phyloP scores from a whole-genome alignment of 2,329 filamentous ascomycete species.

The Fusarium virguliforme region DNA sequence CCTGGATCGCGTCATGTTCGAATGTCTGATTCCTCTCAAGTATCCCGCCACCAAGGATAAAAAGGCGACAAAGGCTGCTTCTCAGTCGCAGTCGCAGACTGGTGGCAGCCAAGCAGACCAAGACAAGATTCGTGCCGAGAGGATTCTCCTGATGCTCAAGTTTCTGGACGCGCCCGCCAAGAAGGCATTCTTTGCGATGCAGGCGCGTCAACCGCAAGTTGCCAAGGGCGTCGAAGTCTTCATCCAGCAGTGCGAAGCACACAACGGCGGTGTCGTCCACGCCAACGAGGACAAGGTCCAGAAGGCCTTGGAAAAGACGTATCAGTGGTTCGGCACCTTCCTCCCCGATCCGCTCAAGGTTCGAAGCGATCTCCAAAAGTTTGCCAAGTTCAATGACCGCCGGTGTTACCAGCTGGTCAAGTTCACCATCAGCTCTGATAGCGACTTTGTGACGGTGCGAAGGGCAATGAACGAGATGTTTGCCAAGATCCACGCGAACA shows the following conservation, averaged over 20 bases:
- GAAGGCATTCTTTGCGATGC: constrained; percentile 90
- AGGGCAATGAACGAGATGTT: constrained; percentile 92
- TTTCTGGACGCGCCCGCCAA: constrained; percentile 84
- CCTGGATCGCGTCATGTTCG: constrained; percentile 87
- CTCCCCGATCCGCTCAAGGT: constrained; percentile 83
- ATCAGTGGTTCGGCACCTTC: constrained; percentile 80
- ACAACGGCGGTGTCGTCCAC: constrained; percentile 88
- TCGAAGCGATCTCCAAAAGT: constrained; percentile 86
- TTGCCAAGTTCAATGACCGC: constrained; percentile 91
- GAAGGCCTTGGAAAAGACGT: constrained; percentile 78
- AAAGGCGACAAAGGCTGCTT: constrained; percentile 74
- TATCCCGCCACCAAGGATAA: constrained; percentile 78
- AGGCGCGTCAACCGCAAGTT: constrained; percentile 82
- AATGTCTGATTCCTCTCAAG: constrained; percentile 89
- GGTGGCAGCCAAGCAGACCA: constrained; percentile 71
- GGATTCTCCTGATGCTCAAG: constrained; percentile 86
- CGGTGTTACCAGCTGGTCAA: constrained; percentile 91
- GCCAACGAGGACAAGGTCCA: constrained; percentile 80
- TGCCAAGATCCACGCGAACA: constrained; percentile 81
- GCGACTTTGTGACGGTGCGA: constrained; percentile 91
- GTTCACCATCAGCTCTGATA: constrained; percentile 87
- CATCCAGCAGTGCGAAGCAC: constrained; percentile 87
- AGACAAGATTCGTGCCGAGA: constrained; percentile 85
- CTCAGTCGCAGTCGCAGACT: constrained; percentile 67
- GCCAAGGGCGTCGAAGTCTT: constrained; percentile 83